phyloP scores from a whole-genome alignment of 2,329 filamentous ascomycete species.

The Colletotrichum higginsianum region DNA sequence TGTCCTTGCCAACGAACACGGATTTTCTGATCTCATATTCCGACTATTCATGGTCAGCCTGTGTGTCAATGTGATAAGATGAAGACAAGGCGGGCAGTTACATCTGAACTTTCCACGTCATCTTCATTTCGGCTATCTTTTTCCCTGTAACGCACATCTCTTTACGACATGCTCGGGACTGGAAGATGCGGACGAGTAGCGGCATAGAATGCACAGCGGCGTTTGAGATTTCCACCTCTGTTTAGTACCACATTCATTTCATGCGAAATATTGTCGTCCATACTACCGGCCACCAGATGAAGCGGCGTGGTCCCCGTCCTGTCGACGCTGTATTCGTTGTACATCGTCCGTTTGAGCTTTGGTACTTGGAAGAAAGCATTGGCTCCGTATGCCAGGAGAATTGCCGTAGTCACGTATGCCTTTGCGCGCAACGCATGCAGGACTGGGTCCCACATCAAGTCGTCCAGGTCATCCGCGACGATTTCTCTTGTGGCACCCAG shows the following conservation, averaged over 20 bases:
- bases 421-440: neutral
- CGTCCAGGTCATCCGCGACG: neutral
- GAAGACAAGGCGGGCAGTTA: neutral
- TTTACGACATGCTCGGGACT: neutral
- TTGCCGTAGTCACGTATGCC: neutral
- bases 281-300: neutral
- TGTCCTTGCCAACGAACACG: accelerated
- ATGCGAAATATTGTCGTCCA: neutral
- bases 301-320: neutral
- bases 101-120: neutral
- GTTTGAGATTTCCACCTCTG: neutral
- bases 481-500: neutral
- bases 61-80: neutral
- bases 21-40: neutral
- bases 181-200: neutral
- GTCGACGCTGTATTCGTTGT: neutral
- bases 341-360: neutral
- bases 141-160: neutral
- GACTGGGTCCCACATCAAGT: neutral
- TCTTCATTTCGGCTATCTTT: neutral
- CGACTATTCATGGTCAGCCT: neutral
- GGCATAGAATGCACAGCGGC: neutral
- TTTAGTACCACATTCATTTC: neutral
- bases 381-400: neutral
- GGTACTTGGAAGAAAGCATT: neutral